Evolutionary conservation across 106 monocot genomes (phyloP), one percentile per base, ranked within the genome.

Genomic region (Agapanthus africanus): DNA sequence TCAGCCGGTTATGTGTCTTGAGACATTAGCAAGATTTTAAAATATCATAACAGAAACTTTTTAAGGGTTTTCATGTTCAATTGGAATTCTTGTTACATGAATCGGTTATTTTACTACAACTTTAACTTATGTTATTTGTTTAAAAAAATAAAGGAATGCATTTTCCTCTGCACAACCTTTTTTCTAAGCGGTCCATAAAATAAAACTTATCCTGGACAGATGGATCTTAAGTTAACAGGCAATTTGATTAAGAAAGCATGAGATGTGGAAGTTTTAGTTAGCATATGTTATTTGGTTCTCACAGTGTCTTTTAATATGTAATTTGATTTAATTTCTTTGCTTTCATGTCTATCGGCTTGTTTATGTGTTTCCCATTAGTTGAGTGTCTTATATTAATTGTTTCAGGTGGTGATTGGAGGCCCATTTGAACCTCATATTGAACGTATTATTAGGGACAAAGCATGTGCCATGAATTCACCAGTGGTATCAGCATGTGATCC

Each of bases 371-470:
- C 7, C 36, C 32, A n/a, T 36, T 36, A 44, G 26, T 76, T 46
- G 40, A 65, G 47, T 15, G 8, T 23, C 4, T 15, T 8, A 13
- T 46, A 10, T n/a, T 34, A 40, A 74, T 47, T 38, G 59, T 63
- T 73, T 69, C 74, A 95, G 95, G 54, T 91, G 73, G 79, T 97
- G 25, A 84, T 91, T 72, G 91, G 95, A 64, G 91, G 91, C n/a
- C 95, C 91, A 46, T 83, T 97, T 73, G 42, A 82, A 28, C 41
- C 40, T 25, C 78, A 91, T 37, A 84, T 97, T 73, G 88, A 88
- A 65, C 64, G 30, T 30, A 97, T 97, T 49, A 65, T 97, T 60
- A 79, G 80, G 32, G 59, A 80, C 15, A 89, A 74, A 81, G 95
- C 95, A 68, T 72, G 39, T 19, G 72, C 73, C 37, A 71, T 84